A percentile compares a stretch with the other conserved stretches of the same genome.
These are phyloP conservation scores for Penicillium crustosum DNA, from an alignment of 2,329 filamentous ascomycete genomes.

Conservation along the genomic window DNA sequence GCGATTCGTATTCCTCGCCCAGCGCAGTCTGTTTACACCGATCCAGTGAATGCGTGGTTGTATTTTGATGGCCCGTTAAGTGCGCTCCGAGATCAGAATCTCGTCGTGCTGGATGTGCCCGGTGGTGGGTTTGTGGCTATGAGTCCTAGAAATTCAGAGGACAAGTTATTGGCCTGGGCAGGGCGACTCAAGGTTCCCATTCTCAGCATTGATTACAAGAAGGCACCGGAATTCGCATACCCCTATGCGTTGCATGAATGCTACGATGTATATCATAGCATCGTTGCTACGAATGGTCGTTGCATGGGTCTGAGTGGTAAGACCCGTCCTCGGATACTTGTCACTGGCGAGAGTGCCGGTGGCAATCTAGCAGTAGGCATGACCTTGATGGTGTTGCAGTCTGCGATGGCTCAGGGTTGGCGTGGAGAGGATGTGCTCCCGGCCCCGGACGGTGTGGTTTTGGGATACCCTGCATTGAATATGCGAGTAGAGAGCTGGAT, in stretches of 20 bases:
- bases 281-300: constrained; percentile 69
- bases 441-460: constrained; percentile 73
- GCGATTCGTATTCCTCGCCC: constrained; percentile 83
- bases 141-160: constrained; percentile 90
- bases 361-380: constrained; percentile 78
- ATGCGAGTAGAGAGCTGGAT: constrained; percentile 99
- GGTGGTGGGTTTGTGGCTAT: constrained; percentile 96
- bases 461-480: constrained; percentile 87
- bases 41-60: constrained; percentile 82
- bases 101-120: constrained; percentile 83
- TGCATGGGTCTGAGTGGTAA: constrained; percentile 73
- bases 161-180: constrained; percentile 91
- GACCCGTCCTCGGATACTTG: constrained; percentile 64
- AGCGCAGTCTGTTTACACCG: constrained; percentile 73
- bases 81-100: constrained; percentile 71
- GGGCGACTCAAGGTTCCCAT: constrained; percentile 84
- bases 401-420: constrained; percentile 58
- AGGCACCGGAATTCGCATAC: constrained; percentile 81
- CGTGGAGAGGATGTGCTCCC: constrained; percentile 63
- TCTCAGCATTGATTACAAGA: constrained; percentile 85
- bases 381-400: constrained; percentile 86
- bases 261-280: constrained; percentile 77
- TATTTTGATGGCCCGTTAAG: constrained; percentile 89
- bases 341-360: constrained; percentile 79
- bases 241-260: constrained; percentile 85